phyloP scores from a whole-genome alignment of 2,329 filamentous ascomycete species.

The Ophiostoma perfectum region DNA sequence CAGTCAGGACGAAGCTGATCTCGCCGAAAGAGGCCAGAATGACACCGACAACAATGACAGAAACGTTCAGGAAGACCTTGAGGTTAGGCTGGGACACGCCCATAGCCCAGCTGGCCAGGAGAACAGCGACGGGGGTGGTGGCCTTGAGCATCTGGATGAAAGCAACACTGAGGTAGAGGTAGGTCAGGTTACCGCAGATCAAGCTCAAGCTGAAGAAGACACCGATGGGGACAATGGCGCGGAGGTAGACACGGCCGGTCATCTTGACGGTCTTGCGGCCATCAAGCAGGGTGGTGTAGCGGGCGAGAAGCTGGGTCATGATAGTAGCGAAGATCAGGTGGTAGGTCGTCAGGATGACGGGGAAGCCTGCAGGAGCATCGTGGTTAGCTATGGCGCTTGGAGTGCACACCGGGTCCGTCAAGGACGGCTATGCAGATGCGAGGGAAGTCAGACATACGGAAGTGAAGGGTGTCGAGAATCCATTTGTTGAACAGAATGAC shows the following conservation, averaged over 20 bases:
- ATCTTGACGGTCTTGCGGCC: constrained; percentile 95
- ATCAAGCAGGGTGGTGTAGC: constrained; percentile 84
- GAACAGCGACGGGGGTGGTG: constrained; percentile 87
- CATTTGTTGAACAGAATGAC: constrained; percentile 99
- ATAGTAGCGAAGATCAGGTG: constrained; percentile 88
- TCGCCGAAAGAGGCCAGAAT: constrained; percentile 92
- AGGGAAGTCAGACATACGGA: constrained; percentile 51
- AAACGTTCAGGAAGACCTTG: constrained; percentile 86
- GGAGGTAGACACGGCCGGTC: constrained; percentile 87
- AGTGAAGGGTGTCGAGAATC: constrained; percentile 79
- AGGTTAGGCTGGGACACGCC: constrained; percentile 78
- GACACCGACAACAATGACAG: constrained; percentile 89
- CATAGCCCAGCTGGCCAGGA: constrained; percentile 82
- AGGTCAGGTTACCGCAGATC: constrained; percentile 94
- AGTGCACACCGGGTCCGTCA: background rate
- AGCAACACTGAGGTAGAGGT: constrained; percentile 88
- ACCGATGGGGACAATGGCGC: constrained; percentile 90
- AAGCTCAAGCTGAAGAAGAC: constrained; percentile 93
- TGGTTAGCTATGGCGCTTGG: constrained; percentile 8
- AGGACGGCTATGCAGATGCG: background rate
- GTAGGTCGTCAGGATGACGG: constrained; percentile 89
- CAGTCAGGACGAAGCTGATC: constrained; percentile 81
- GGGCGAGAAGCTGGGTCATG: constrained; percentile 89
- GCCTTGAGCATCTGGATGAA: constrained; percentile 99
- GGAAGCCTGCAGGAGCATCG: constrained; percentile 48